These are phyloP conservation scores for Bidens hawaiensis DNA, from an alignment of 140 eudicot species.

Conservation along the genomic window DNA sequence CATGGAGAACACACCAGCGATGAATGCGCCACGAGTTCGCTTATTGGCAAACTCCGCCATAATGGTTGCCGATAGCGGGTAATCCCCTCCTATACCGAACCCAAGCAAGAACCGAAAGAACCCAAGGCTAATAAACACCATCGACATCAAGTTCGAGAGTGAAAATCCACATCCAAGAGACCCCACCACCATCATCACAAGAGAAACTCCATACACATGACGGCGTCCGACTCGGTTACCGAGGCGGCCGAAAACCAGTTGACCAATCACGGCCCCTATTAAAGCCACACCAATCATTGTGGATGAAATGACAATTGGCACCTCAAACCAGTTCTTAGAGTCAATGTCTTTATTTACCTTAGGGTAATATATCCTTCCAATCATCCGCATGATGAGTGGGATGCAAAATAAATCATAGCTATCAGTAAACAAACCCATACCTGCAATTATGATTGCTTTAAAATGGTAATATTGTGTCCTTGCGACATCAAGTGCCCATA, in stretches of 20 bases:
- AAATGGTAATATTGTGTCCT: slow-evolving; percentile 51
- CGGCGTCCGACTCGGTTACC: slow-evolving; percentile 46
- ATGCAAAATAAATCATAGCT: slow-evolving; percentile 55
- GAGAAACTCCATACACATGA: slow-evolving; percentile 40
- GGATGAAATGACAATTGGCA: slow-evolving; percentile 22
- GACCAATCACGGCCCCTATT: no score
- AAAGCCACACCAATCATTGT: slow-evolving; percentile 35
- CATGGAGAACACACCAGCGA: no score
- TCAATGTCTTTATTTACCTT: neutral
- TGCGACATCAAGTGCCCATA: slow-evolving; percentile 50
- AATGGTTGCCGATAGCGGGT: no score
- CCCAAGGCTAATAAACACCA: slow-evolving; percentile 36
- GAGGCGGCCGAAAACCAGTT: no score
- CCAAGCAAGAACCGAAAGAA: no score
- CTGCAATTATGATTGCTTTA: no score
- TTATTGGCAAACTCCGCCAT: no score
- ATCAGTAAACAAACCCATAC: slow-evolving; percentile 61
- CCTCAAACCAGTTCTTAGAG: slow-evolving; percentile 5
- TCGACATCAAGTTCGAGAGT: slow-evolving; percentile 20
- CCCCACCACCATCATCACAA: slow-evolving; percentile 43
- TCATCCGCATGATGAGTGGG: slow-evolving; percentile 41
- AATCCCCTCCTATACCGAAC: no score
- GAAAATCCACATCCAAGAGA: slow-evolving; percentile 54
- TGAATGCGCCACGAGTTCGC: no score
- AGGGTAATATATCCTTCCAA: slow-evolving; percentile 46